Conservation (phyloP, 768 basidiomycete genomes). For the Tricholoma matsutake region DNA sequence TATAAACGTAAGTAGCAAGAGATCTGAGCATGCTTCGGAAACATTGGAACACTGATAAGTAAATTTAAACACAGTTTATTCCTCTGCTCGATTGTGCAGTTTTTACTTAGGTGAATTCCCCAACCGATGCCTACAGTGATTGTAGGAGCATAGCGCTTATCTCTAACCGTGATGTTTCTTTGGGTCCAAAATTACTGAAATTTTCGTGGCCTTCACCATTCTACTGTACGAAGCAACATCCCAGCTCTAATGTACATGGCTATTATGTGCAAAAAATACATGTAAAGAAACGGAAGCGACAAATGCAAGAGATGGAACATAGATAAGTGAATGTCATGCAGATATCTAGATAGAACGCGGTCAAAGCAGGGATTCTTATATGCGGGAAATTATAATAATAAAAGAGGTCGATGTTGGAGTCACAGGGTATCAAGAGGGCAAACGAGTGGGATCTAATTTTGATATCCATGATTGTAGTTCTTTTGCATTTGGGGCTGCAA, state of each 20-base stretch:
- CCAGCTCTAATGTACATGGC: neutral
- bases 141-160: no score
- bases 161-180: no score
- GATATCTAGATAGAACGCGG: constrained; percentile 1
- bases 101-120: no score
- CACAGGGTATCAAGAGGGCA: constrained; percentile 26
- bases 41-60: no score
- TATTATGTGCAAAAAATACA: constrained; percentile 5
- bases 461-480: constrained; percentile 83
- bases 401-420: neutral
- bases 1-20: no score
- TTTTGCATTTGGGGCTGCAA: constrained; percentile 77
- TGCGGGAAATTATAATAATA: constrained; percentile 5
- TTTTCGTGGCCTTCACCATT: neutral
- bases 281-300: constrained; percentile 6
- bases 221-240: neutral
- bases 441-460: constrained; percentile 81
- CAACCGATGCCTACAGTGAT: no score
- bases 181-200: no score
- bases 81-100: no score
- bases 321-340: constrained; percentile 2
- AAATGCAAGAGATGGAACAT: constrained; percentile 4
- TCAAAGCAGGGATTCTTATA: neutral
- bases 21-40: no score
- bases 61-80: no score